Percentiles rank a stretch among this genome's conserved stretches.
Evolutionary conservation across 768 basidiomycete genomes (phyloP).

Genomic region (Lanmaoa rubissima): DNA sequence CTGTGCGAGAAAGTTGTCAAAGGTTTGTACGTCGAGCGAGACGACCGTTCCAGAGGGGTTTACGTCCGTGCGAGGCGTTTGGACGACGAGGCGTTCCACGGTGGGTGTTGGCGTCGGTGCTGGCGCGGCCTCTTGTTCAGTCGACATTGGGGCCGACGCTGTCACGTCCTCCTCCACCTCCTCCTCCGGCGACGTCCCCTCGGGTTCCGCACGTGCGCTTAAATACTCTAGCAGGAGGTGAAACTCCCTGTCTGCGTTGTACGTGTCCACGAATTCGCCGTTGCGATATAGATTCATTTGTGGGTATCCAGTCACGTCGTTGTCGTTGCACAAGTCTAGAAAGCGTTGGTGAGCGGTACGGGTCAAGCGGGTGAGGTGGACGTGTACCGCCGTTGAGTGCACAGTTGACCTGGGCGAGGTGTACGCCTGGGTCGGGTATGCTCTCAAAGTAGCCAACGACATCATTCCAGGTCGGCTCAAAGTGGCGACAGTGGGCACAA

Average conservation of each 20-base stretch:
- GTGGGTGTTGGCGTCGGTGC: constrained; percentile 3
- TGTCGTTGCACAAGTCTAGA: constrained; percentile 76
- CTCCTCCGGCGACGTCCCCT: neutral
- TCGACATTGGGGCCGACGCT: neutral
- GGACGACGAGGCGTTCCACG: constrained; percentile 13
- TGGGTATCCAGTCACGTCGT: constrained; percentile 71
- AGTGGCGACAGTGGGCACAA: constrained; percentile 75
- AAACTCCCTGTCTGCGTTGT: constrained; percentile 51
- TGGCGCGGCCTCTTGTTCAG: constrained; percentile 1
- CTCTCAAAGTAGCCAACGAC: constrained; percentile 53
- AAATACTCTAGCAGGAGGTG: constrained; percentile 58
- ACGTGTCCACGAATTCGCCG: constrained; percentile 59
- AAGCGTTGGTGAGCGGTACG: neutral
- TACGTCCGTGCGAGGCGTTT: constrained; percentile 8
- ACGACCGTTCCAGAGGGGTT: constrained; percentile 30
- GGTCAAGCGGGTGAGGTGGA: neutral
- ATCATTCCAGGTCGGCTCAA: constrained; percentile 80
- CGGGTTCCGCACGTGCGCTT: constrained; percentile 38
- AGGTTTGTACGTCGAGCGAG: constrained; percentile 32
- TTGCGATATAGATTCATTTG: constrained; percentile 70
- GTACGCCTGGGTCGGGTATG: constrained; percentile 41
- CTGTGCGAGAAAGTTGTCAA: constrained; percentile 38
- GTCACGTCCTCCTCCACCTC: neutral
- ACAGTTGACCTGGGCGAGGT: constrained; percentile 82
- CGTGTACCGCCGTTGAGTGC: constrained; percentile 68